These are phyloP conservation scores for Dendrostoma leiphaemia DNA, from an alignment of 2,329 filamentous ascomycete species.

Conservation along the genomic window DNA sequence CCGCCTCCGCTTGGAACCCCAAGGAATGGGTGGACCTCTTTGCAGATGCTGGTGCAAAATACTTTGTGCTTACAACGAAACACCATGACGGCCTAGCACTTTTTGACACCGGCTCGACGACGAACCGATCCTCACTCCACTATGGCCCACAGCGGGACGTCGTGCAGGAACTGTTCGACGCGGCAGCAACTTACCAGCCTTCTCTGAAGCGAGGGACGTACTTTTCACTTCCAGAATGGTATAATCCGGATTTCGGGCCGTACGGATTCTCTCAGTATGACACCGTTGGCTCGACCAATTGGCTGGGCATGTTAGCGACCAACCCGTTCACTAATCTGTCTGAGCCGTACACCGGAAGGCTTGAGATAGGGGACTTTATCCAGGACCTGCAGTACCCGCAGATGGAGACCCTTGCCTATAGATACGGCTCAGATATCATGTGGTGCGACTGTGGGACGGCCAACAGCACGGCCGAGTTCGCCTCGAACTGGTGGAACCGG, in stretches of 20 bases:
- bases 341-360: conserved; percentile 41
- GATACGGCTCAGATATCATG: conserved; percentile 45
- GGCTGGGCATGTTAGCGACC: conserved; percentile 35
- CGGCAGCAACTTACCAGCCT: conserved; percentile 39
- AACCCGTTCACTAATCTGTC: conserved; percentile 42
- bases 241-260: conserved; percentile 41
- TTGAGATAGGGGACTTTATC: conserved; percentile 40
- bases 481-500: conserved; percentile 39
- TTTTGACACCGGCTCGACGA: conserved; percentile 38
- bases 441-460: conserved; percentile 47
- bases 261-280: conserved; percentile 40
- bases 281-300: conserved; percentile 28
- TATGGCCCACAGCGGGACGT: conserved; percentile 41
- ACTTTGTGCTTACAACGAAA: conserved; percentile 46
- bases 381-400: conserved; percentile 43
- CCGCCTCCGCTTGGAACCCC: conserved; percentile 45
- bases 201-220: conserved; percentile 43
- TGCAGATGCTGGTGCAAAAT: conserved; percentile 48
- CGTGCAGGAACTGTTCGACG: conserved; percentile 41
- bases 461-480: conserved; percentile 40
- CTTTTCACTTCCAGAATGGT: conserved; percentile 50
- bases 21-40: conserved; percentile 54
- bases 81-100: conserved; percentile 48
- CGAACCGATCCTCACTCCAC: conserved; percentile 38
- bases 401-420: conserved; percentile 42